Conservation (phyloP, 2,329 filamentous ascomycete genomes). For the Microdochium bolleyi region DNA sequence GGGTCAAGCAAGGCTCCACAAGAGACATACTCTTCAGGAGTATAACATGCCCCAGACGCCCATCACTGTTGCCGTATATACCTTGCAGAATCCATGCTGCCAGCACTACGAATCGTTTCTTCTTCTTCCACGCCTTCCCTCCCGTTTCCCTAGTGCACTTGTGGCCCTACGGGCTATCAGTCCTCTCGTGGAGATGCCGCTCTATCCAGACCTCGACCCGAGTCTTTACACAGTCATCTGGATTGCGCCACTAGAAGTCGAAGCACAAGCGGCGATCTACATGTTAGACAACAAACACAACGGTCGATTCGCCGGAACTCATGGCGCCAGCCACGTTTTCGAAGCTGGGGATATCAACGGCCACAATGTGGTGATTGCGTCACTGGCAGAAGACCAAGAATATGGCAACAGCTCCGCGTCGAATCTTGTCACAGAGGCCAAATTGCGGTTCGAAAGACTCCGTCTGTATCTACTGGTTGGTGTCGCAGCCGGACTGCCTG, state of each 20-base stretch:
- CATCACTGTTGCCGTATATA: no score
- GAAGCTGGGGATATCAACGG: conserved; percentile 24
- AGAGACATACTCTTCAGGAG: no score
- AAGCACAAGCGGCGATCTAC: neutral
- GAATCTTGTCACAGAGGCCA: conserved; percentile 23
- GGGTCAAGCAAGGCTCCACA: no score
- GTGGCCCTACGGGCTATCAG: no score
- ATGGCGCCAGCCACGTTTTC: conserved; percentile 27
- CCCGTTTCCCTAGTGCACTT: no score
- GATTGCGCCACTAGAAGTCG: neutral
- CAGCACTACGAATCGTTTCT: no score
- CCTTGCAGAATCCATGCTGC: no score
- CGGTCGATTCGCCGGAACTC: neutral
- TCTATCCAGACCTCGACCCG: neutral
- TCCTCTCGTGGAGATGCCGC: no score
- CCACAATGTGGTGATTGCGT: conserved; percentile 26
- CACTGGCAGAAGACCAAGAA: conserved; percentile 14
- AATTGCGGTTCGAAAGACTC: conserved; percentile 24
- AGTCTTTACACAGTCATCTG: neutral
- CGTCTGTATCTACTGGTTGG: conserved; percentile 28
- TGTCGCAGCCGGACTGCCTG: conserved; percentile 24
- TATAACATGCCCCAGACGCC: no score
- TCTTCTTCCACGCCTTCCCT: no score
- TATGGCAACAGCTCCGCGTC: conserved; percentile 25
- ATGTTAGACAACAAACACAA: neutral